Evolutionary conservation across 805 yeast species (phyloP).

Genomic region (Candida krabiensis): DNA sequence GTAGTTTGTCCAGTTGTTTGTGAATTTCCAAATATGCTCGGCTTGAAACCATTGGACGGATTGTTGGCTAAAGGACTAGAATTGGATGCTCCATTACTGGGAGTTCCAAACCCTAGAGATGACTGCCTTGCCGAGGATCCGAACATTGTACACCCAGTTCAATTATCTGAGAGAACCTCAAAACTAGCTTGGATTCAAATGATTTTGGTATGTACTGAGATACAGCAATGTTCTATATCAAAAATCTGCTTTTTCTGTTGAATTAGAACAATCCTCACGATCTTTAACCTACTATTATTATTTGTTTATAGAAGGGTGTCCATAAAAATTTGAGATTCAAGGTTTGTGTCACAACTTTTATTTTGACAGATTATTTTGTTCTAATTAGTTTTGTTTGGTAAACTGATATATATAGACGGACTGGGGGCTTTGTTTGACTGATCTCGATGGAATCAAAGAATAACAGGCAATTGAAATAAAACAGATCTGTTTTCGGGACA

Average conservation of each 20-base stretch:
- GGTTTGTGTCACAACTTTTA: constrained; percentile 9
- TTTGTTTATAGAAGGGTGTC: no score
- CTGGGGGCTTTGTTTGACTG: no score
- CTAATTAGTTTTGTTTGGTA: background rate
- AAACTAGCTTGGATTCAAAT: no score
- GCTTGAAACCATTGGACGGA: constrained; percentile 9
- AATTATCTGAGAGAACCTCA: no score
- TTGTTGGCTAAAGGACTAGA: constrained; percentile 3
- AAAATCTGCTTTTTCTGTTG: no score
- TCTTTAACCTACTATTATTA: no score
- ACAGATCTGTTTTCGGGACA: no score
- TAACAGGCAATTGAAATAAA: no score
- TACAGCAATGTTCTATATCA: no score
- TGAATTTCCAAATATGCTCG: constrained; percentile 27
- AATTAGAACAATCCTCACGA: no score
- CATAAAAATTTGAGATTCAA: no score
- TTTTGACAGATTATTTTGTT: background rate
- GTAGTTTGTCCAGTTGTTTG: constrained; percentile 24
- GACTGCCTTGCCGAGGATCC: constrained; percentile 24
- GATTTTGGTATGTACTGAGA: background rate
- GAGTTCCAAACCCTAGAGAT: constrained; percentile 25
- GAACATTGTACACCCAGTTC: constrained; percentile 26
- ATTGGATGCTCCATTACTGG: constrained; percentile 4
- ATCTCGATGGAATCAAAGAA: no score
- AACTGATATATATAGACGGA: background rate